Evolutionary conservation across 176 grass and related monocot genomes (phyloP), one percentile per base, ranked within the genome.

Genomic region (sorghum (Sorghum bicolor)): DNA sequence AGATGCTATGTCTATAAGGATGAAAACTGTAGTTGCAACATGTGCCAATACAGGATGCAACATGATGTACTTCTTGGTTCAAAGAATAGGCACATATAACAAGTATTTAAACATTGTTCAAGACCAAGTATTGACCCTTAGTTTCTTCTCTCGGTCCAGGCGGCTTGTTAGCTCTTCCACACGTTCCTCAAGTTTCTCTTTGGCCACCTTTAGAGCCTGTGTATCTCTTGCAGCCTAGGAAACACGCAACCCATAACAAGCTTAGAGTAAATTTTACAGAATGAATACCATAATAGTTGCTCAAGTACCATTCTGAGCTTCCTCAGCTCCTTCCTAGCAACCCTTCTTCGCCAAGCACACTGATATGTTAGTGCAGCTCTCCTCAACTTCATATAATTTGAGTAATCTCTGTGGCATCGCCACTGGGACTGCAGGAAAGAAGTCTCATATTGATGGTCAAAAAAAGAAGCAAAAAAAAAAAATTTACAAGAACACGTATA

Each of bases 151-250:
- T 62, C 83, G 47, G 22, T 69, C 80, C 36, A 94, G 80, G 14
- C 85, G 69, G 64, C 74, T 86, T 62, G 80, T 88, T 84, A 94
- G 79, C 77, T 94, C 93, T 60, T 94, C 93, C 25, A 94, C 93
- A 64, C 87, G 87, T 60, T 94, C 90, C 86, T 94, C 93, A 28
- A 94, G 82, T 83, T 94, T 94, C 85, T 94, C 90, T 67, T 94
- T 94, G 17, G 89, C 93, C 41, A 80, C 89, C 88, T 94, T 92
- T 24, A 94, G 87, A 75, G 93, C 93, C 71, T 91, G 87, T 40
- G 93, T 94, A 74, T 94, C 93, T 85, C 64, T 92, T 79, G 93
- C 89, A 80, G 90, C 93, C 93, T 94, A 91, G 7, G 69, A 81
- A 76, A 17, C 81, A 79, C 58, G 44, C 43, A 64, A 52, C 16